A percentile compares a stretch with the other conserved stretches of the same genome.
Evolutionary conservation across 179 eudicot genomes (phyloP).

Genomic region (Spergularia azorica): DNA sequence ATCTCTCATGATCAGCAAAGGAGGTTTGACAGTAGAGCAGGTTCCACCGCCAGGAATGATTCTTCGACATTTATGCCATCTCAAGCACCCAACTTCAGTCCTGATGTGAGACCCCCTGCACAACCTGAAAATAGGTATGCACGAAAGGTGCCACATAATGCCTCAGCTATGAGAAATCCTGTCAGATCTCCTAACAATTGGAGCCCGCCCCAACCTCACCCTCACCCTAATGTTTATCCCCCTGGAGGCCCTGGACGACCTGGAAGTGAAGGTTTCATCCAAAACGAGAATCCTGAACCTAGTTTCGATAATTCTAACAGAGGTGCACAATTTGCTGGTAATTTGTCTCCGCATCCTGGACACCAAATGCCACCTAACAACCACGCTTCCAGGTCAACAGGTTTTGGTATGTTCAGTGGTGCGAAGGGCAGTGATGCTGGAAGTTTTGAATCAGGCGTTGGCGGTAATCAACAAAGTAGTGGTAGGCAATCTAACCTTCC

Average conservation of each 20-base stretch:
- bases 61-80: slow-evolving; percentile 15
- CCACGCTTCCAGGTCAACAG: slow-evolving; percentile 13
- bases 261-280: slow-evolving; percentile 15
- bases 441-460: slow-evolving; percentile 18
- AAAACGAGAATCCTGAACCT: slow-evolving; percentile 16
- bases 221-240: not conserved
- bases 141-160: slow-evolving; percentile 17
- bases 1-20: slow-evolving; percentile 15
- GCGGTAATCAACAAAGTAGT: slow-evolving; percentile 1
- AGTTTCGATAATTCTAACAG: not conserved
- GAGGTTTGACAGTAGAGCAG: slow-evolving; percentile 9
- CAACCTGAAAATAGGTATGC: slow-evolving; percentile 42
- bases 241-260: slow-evolving; percentile 16
- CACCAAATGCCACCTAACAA: not conserved
- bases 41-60: slow-evolving; percentile 8
- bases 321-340: slow-evolving; percentile 14
- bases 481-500: slow-evolving; percentile 15
- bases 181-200: slow-evolving; percentile 20
- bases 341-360: slow-evolving; percentile 7
- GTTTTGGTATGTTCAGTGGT: slow-evolving; percentile 41
- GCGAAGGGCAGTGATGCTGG: slow-evolving; percentile 11
- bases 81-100: slow-evolving; percentile 21
- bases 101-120: slow-evolving; percentile 23
- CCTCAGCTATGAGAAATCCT: slow-evolving; percentile 9
- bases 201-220: slow-evolving; percentile 5